A percentile compares a stretch with the other conserved stretches of the same genome.
Evolutionary conservation across 805 yeast genomes (phyloP).

Genomic region (Teunomyces atbi): DNA sequence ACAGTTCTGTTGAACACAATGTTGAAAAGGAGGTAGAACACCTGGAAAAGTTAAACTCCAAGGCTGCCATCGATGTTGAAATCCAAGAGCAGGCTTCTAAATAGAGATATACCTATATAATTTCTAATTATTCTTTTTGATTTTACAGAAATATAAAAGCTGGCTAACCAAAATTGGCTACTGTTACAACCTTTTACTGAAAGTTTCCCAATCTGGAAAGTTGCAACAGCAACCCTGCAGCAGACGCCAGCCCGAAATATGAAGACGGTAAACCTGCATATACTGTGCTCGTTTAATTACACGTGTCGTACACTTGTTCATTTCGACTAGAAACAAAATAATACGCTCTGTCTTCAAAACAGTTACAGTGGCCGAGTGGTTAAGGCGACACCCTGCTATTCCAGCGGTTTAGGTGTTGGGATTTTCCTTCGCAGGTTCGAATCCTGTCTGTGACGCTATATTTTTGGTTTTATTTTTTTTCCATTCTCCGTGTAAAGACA

Average conservation of each 20-base stretch:
- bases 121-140: no score
- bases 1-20: background rate
- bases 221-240: background rate
- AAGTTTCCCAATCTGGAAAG: background rate
- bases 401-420: conserved; percentile 22
- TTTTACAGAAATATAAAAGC: no score
- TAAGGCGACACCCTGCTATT: conserved; percentile 32
- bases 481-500: background rate
- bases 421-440: conserved; percentile 53
- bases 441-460: conserved; percentile 49
- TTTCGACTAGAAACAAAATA: background rate
- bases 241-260: background rate
- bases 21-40: background rate
- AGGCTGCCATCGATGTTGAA: background rate
- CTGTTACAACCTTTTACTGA: no score
- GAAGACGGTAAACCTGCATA: background rate
- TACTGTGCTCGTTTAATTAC: background rate
- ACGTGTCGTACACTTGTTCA: background rate
- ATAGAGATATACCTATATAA: no score
- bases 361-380: conserved; percentile 36
- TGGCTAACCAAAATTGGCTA: no score
- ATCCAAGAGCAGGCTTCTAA: background rate
- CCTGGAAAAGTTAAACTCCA: background rate
- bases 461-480: conserved; percentile 16
- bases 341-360: background rate